Conservation (phyloP, 2,329 filamentous ascomycete species). For the Calonectria pteridis region DNA sequence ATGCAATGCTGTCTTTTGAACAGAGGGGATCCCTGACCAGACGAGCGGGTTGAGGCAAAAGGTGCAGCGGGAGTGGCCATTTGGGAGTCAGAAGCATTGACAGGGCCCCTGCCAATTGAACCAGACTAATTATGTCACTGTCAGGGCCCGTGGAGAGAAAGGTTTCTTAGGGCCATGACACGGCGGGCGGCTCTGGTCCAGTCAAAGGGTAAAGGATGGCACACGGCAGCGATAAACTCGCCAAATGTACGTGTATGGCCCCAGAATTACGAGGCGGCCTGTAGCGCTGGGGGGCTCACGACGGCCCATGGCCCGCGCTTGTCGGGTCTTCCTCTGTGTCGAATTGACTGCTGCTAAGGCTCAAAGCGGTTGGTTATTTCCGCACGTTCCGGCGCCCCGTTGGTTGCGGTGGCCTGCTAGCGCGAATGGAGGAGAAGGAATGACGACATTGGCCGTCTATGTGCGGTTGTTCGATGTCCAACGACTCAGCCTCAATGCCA, state of each 20-base stretch:
- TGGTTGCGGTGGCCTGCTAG: neutral
- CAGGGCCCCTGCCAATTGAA: constrained; percentile 7
- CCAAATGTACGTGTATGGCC: constrained; percentile 10
- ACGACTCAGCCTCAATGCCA: constrained; percentile 26
- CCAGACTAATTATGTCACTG: neutral
- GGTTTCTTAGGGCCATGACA: neutral
- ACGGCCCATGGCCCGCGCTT: neutral
- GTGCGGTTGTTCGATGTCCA: constrained; percentile 20
- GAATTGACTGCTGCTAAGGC: constrained; percentile 2
- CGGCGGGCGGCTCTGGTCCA: neutral
- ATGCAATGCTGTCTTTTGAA: neutral
- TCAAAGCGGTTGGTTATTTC: constrained; percentile 22
- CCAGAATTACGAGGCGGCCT: constrained; percentile 9
- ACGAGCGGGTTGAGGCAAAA: neutral
- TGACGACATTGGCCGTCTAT: constrained; percentile 3
- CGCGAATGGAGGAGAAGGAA: neutral
- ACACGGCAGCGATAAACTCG: neutral
- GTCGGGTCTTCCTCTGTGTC: neutral
- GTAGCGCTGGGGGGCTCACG: neutral
- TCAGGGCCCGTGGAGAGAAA: neutral
- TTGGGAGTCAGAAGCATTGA: constrained; percentile 7
- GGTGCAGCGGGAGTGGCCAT: neutral
- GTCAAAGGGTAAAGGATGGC: neutral
- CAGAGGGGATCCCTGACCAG: neutral
- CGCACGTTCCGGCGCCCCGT: constrained; percentile 24